These are phyloP conservation scores for Ramaria sp. DNA, from an alignment of 768 basidiomycete genomes.

Conservation along the genomic window DNA sequence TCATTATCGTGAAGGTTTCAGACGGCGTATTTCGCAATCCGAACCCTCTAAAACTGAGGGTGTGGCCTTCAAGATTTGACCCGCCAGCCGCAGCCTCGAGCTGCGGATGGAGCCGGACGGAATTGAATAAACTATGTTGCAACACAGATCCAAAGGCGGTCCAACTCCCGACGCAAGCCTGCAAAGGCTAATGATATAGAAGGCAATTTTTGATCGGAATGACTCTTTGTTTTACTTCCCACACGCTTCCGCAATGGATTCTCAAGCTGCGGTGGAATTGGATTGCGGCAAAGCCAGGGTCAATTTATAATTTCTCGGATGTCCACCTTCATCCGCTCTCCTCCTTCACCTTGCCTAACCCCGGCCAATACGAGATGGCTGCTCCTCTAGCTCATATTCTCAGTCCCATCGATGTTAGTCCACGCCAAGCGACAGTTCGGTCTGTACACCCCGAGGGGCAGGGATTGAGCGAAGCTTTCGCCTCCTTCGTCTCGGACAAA, in stretches of 20 bases:
- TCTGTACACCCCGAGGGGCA: neutral
- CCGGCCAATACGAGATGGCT: neutral
- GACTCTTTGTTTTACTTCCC: neutral
- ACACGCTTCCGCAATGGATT: neutral
- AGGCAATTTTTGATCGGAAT: neutral
- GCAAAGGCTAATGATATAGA: neutral
- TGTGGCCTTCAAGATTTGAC: too few relatives aligned
- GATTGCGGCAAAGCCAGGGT: neutral
- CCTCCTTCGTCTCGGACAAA: neutral
- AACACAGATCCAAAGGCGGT: neutral
- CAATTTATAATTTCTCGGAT: neutral
- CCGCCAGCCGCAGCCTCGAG: too few relatives aligned
- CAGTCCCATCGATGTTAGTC: neutral
- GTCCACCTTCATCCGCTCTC: neutral
- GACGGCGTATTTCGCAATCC: too few relatives aligned
- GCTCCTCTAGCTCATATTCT: neutral
- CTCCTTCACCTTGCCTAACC: neutral
- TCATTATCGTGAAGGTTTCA: too few relatives aligned
- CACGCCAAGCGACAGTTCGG: neutral
- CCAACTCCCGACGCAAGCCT: neutral
- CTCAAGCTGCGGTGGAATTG: neutral
- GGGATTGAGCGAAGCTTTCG: neutral
- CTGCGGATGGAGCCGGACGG: too few relatives aligned
- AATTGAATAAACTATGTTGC: too few relatives aligned
- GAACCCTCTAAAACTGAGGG: too few relatives aligned